phyloP scores from a whole-genome alignment of 805 yeast genomes.

The Kodamaea kakaduensis region DNA sequence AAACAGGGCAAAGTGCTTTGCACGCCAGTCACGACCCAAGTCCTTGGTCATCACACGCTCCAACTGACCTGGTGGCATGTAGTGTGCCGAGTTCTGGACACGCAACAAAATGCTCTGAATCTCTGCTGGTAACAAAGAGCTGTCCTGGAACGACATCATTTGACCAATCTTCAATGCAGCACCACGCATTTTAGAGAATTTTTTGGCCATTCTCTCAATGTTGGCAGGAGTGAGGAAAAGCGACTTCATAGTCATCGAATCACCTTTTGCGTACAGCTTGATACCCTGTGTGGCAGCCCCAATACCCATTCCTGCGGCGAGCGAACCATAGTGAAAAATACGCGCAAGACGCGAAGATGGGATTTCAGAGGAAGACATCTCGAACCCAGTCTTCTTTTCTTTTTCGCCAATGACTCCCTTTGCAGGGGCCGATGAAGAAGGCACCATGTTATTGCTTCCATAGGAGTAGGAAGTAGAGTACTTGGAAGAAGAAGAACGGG shows the following conservation, averaged over 20 bases:
- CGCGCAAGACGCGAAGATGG: conserved; percentile 87
- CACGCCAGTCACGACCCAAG: conserved; percentile 78
- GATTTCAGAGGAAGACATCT: conserved; percentile 53
- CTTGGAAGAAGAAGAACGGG: conserved; percentile 4
- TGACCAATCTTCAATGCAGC: conserved; percentile 98
- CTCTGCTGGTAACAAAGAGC: conserved; percentile 77
- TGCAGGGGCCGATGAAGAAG: background rate
- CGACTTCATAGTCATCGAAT: conserved; percentile 47
- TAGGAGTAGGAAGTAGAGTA: conserved; percentile 7
- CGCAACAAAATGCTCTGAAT: conserved; percentile 73
- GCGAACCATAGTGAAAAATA: conserved; percentile 84
- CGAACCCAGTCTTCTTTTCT: conserved; percentile 8
- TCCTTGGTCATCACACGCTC: conserved; percentile 69
- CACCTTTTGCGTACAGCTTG: conserved; percentile 54
- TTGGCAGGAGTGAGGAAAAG: conserved; percentile 75
- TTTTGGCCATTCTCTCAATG: conserved; percentile 82
- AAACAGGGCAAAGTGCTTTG: conserved; percentile 60
- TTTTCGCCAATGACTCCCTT: conserved; percentile 4
- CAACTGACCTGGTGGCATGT: conserved; percentile 91
- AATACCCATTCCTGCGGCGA: conserved; percentile 88
- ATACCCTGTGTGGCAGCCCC: conserved; percentile 79
- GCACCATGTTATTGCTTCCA: background rate
- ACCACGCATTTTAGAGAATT: conserved; percentile 94
- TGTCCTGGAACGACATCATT: conserved; percentile 91
- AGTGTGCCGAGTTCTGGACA: conserved; percentile 92